phyloP scores from a whole-genome alignment of 148 eudicot genomes.

The Nyssa sinensis region DNA sequence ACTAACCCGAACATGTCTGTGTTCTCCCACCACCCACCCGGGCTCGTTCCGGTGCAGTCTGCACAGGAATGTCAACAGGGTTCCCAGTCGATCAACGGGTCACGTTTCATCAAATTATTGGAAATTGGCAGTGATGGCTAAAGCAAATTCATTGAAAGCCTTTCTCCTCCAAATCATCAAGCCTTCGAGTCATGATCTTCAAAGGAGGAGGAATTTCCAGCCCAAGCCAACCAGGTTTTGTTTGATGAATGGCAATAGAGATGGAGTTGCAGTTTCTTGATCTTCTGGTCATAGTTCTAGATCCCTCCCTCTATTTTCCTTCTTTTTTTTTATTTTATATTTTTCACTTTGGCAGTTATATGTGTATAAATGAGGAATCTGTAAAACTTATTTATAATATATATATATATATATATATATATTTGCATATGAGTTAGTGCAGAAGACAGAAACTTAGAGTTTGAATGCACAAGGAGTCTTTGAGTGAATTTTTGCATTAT shows the following conservation, averaged over 20 bases:
- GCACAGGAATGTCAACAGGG: slow-evolving; percentile 29
- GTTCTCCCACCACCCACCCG: slow-evolving; percentile 56
- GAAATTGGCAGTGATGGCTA: slow-evolving; percentile 21
- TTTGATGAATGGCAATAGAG: slow-evolving; percentile 11
- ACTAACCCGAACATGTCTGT: slow-evolving; percentile 30
- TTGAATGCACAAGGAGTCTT: neutral
- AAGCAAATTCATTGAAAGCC: slow-evolving; percentile 28
- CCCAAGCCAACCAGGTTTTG: slow-evolving; percentile 47
- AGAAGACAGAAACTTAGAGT: neutral
- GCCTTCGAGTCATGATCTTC: slow-evolving; percentile 43
- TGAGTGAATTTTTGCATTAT: neutral
- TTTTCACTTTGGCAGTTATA: neutral
- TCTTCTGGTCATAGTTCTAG: neutral
- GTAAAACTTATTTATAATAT: too few species aligned
- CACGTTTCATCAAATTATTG: slow-evolving; percentile 6
- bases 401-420: too few species aligned
- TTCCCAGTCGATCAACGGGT: neutral
- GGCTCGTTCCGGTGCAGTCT: slow-evolving; percentile 58
- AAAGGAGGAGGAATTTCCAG: slow-evolving; percentile 35
- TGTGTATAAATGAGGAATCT: neutral
- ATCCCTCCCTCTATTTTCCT: neutral
- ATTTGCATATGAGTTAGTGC: neutral
- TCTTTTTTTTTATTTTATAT: too few species aligned
- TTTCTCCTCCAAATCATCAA: slow-evolving; percentile 42
- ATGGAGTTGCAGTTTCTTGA: slow-evolving; percentile 24